phyloP scores from a whole-genome alignment of 169 alveolate genomes.

The Plasmodium berghei region DNA sequence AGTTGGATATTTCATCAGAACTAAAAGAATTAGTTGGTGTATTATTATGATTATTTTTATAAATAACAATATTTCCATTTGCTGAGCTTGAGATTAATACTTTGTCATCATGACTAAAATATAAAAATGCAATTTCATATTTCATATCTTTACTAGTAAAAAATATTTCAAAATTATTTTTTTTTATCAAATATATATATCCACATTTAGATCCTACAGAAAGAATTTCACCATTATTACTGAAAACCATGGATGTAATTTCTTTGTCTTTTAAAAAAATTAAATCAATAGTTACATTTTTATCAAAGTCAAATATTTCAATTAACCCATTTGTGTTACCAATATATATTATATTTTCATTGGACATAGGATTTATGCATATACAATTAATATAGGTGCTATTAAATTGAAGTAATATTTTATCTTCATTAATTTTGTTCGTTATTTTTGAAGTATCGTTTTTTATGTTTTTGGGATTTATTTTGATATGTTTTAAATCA shows the following conservation, averaged over 20 bases:
- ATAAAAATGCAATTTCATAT: conserved; percentile 39
- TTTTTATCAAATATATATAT: conserved; percentile 22
- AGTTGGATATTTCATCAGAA: not conserved
- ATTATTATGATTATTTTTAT: conserved; percentile 28
- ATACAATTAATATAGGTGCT: conserved; percentile 39
- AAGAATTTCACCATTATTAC: conserved; percentile 36
- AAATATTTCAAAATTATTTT: conserved; percentile 13
- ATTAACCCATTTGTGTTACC: conserved; percentile 58
- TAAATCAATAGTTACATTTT: conserved; percentile 25
- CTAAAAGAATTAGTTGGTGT: not conserved
- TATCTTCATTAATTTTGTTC: not conserved
- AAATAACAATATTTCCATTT: conserved; percentile 62
- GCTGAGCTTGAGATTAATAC: conserved; percentile 32
- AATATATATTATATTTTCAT: conserved; percentile 42
- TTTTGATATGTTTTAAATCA: not conserved
- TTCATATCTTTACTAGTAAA: conserved; percentile 70
- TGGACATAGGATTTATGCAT: conserved; percentile 29
- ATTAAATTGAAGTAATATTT: conserved; percentile 43
- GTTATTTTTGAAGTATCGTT: not conserved
- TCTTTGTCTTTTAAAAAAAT: conserved; percentile 35
- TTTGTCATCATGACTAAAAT: conserved; percentile 69
- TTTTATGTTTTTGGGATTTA: not conserved
- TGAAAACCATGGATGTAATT: conserved; percentile 47
- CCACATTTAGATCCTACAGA: conserved; percentile 75
- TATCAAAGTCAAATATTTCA: conserved; percentile 68